phyloP scores from a whole-genome alignment of 768 basidiomycete species.

The Tremella mesenterica region DNA sequence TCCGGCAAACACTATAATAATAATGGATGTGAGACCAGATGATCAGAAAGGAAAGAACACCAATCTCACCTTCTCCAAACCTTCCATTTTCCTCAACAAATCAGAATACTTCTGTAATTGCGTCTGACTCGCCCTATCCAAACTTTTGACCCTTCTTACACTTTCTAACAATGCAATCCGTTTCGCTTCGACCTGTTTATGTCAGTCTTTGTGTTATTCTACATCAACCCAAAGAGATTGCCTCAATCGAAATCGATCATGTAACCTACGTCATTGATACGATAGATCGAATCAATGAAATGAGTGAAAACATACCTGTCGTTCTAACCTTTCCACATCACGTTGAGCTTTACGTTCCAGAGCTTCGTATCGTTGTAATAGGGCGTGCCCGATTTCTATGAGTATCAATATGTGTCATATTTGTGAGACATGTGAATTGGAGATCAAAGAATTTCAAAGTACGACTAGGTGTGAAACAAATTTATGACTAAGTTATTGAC shows the following conservation, averaged over 20 bases:
- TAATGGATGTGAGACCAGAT: neutral
- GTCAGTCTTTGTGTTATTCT: too few relatives aligned
- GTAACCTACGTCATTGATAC: neutral
- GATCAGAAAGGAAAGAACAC: neutral
- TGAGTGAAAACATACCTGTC: constrained; percentile 20
- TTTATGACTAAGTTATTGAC: too few relatives aligned
- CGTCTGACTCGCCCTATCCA: constrained; percentile 34
- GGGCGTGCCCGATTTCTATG: constrained; percentile 78
- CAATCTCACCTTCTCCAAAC: constrained; percentile 36
- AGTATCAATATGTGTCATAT: neutral
- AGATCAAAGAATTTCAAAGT: too few relatives aligned
- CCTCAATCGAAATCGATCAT: neutral
- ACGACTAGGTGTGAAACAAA: too few relatives aligned
- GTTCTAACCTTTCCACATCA: constrained; percentile 28
- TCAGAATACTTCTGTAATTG: constrained; percentile 34
- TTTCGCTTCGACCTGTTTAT: constrained; percentile 26
- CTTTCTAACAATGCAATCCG: constrained; percentile 26
- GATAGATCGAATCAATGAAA: neutral
- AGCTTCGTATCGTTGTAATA: constrained; percentile 76
- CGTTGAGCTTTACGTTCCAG: constrained; percentile 27
- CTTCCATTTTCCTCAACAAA: constrained; percentile 34
- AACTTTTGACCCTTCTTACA: constrained; percentile 21
- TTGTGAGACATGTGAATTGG: neutral
- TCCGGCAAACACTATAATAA: too few relatives aligned
- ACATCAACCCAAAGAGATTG: neutral